These are phyloP conservation scores for Leishmania tropica DNA, from an alignment of 208 protist genomes.

Conservation along the genomic window DNA sequence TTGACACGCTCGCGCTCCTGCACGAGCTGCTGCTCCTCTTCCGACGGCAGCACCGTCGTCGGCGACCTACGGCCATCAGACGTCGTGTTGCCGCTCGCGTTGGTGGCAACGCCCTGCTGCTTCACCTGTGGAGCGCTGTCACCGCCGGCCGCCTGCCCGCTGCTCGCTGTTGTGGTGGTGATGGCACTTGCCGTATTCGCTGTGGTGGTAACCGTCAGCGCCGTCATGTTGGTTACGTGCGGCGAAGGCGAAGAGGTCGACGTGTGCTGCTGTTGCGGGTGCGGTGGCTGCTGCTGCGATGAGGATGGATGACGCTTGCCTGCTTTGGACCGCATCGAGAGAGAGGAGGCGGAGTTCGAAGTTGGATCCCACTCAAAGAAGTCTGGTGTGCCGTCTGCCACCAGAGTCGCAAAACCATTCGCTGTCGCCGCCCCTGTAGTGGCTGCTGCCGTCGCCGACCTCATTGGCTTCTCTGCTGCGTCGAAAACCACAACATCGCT, in stretches of 20 bases:
- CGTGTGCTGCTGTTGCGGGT: constrained; percentile 3
- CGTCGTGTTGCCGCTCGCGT: constrained; percentile 2
- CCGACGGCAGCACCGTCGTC: constrained; percentile 18
- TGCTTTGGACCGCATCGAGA: background rate
- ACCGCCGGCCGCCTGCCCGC: background rate
- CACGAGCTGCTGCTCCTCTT: constrained; percentile 1
- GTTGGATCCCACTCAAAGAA: constrained; percentile 80
- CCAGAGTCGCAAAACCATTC: background rate
- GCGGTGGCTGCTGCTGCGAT: background rate
- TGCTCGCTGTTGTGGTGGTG: constrained; percentile 8
- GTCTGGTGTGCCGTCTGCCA: background rate
- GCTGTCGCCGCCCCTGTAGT: background rate
- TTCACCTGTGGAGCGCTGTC: background rate
- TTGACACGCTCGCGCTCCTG: background rate
- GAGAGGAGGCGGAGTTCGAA: constrained; percentile 38
- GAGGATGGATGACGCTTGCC: background rate
- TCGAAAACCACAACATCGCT: no score
- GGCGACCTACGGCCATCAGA: constrained; percentile 21
- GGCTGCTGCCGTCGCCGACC: background rate
- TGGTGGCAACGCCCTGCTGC: background rate
- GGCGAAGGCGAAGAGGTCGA: constrained; percentile 28
- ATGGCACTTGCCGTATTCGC: background rate
- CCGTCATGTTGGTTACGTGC: constrained; percentile 26
- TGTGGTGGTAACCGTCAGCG: constrained; percentile 6
- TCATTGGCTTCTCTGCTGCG: background rate